Conservation (phyloP, 2,329 filamentous ascomycete species). For the Hypoxylon sp. region DNA sequence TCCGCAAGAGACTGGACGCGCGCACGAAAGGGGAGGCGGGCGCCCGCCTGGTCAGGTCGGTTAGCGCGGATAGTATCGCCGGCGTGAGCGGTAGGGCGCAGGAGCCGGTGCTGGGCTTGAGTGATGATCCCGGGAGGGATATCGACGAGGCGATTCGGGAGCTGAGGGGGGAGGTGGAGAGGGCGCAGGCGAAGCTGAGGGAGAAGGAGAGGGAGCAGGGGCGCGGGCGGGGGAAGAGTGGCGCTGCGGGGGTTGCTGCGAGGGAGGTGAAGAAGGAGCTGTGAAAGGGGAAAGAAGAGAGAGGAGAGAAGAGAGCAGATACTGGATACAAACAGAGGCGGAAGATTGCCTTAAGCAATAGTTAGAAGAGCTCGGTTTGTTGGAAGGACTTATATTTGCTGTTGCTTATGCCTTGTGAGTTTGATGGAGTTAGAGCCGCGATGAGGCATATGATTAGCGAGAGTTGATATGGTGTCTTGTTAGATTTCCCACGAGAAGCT, state of each 20-base stretch:
- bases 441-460: background rate
- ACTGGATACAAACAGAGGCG: background rate
- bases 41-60: conserved; percentile 60
- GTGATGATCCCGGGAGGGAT: conserved; percentile 79
- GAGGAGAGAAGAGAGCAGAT: background rate
- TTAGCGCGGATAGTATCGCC: conserved; percentile 68
- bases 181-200: conserved; percentile 54
- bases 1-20: conserved; percentile 70
- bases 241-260: background rate
- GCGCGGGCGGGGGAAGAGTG: conserved; percentile 2
- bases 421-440: background rate
- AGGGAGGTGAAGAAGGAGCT: conserved; percentile 28
- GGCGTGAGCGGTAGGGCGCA: conserved; percentile 48
- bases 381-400: background rate
- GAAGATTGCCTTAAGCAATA: background rate
- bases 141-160: conserved; percentile 83
- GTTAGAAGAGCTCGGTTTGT: background rate
- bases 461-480: background rate
- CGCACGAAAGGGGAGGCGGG: conserved; percentile 62
- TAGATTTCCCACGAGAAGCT: background rate
- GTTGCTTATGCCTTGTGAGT: background rate
- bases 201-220: conserved; percentile 27
- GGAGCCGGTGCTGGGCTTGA: conserved; percentile 80
- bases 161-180: conserved; percentile 78
- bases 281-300: conserved; percentile 2